Base-by-base conservation (phyloP, 2,329 filamentous ascomycete genomes). In the Alternaria triticina region DNA sequence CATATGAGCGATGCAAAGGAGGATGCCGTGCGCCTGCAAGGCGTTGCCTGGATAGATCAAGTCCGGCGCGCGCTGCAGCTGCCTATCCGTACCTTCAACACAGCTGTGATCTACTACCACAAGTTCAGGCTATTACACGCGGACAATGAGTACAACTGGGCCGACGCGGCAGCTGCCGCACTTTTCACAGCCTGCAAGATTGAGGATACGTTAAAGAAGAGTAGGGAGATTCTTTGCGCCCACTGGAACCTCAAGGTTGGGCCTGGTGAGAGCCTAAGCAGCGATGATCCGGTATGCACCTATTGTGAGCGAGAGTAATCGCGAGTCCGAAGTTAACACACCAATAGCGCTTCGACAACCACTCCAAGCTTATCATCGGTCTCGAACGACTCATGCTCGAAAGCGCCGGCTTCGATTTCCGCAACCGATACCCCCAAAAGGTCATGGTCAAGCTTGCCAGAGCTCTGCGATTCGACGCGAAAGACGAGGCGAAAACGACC, bases 161-260 rank as follows among this genome's bases (percentile, higher is more conserved):
- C 84, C 83, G 95, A 98, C 77, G 94, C 93, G 2, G 93, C 95
- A 0, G 88, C 96, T 7, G 93, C 96, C 1, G 91, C 93, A 23
- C 84, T 99, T 9, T 95, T 98, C 75, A 92, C 94, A 3, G 94
- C 94, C 3, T 98, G 95, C 85, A 99, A 99, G 83, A 94, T 96
- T 49, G 96, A 99, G 80, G 96, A 99, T 79, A 99, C 96, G 0
- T 87, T 97, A 70, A 99, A 99, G 82, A 98, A 98, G 83, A 97
- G 93, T 4, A 89, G 88, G 61, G 96, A 99, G 67, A 96, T 99
- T 65, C 85, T 98, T 15, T 96, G 93, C 62, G 94, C 94, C 1
- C 91, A 93, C 23, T 93, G 95, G 81, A 97, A 97, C 75, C 83
- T 97, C 40, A 96, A 94, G 81, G 87, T 84, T 81, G 76, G 87